Evolutionary conservation across 768 basidiomycete species (phyloP).

Genomic region (Hirschioporus abietinus): DNA sequence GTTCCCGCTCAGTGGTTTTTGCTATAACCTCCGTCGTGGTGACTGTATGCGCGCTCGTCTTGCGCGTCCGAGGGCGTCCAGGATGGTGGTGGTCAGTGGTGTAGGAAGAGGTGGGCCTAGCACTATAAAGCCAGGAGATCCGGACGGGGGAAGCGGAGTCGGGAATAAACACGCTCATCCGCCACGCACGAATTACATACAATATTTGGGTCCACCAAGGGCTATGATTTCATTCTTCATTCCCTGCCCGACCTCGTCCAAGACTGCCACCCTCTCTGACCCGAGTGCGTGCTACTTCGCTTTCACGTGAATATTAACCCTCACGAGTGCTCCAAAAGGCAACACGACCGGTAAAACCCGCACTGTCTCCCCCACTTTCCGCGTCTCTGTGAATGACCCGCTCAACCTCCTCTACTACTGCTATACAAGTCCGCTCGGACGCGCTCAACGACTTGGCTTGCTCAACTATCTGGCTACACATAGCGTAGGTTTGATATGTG

Average conservation of each 20-base stretch:
- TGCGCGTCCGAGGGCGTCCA: background rate
- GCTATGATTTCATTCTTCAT: background rate
- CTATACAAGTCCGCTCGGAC: background rate
- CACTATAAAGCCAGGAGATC: background rate
- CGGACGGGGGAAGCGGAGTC: background rate
- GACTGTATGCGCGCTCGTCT: background rate
- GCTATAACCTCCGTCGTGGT: background rate
- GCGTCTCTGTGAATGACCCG: background rate
- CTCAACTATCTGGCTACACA: background rate
- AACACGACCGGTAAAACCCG: background rate
- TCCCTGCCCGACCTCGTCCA: background rate
- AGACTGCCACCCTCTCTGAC: background rate
- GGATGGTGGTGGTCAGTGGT: background rate
- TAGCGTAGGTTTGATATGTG: too few relatives aligned
- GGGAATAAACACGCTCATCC: slow-evolving; percentile 1
- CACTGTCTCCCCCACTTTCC: background rate
- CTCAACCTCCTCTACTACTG: background rate
- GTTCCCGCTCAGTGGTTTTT: background rate
- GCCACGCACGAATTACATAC: background rate
- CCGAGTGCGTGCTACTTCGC: background rate
- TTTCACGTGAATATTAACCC: background rate
- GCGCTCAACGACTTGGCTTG: background rate
- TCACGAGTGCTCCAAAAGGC: background rate
- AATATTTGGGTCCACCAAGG: background rate
- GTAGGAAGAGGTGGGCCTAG: background rate